phyloP scores from a whole-genome alignment of 73 alveolate species.

The Paramecium caudatum region DNA sequence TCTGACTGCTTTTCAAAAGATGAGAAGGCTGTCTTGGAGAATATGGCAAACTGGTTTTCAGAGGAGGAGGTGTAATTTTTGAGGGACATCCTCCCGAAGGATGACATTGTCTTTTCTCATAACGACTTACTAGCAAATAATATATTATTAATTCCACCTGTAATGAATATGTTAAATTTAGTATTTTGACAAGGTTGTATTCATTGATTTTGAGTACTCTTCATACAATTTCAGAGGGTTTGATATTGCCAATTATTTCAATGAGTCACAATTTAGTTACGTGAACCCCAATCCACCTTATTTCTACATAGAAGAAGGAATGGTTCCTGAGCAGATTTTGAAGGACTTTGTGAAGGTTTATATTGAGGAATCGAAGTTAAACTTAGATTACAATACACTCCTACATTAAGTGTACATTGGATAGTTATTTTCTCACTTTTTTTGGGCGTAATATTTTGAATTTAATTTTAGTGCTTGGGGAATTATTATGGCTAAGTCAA shows the following conservation, averaged over 20 bases:
- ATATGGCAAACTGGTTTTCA: conserved; percentile 64
- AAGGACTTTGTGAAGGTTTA: conserved; percentile 37
- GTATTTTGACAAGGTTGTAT: conserved; percentile 59
- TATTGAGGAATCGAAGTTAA: background rate
- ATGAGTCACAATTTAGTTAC: conserved; percentile 71
- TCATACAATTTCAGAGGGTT: conserved; percentile 72
- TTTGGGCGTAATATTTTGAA: conserved; percentile 58
- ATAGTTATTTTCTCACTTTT: conserved; percentile 4
- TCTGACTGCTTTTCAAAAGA: conserved; percentile 15
- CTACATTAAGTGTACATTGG: conserved; percentile 40
- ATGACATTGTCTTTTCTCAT: conserved; percentile 72
- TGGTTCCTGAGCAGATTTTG: conserved; percentile 15
- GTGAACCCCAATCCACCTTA: conserved; percentile 74
- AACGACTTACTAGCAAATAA: conserved; percentile 76
- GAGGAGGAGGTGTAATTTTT: conserved; percentile 52
- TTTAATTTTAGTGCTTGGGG: conserved; percentile 61
- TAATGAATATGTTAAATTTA: background rate
- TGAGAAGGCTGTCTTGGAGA: background rate
- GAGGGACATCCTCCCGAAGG: conserved; percentile 22
- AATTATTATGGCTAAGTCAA: conserved; percentile 48
- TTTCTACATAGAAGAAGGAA: conserved; percentile 67
- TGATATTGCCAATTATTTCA: conserved; percentile 74
- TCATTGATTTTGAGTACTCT: conserved; percentile 73
- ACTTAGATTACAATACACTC: background rate
- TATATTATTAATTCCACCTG: conserved; percentile 62